Base-by-base conservation (phyloP, 202 grass and related monocot genomes). In the Brachypodium distachyon region DNA sequence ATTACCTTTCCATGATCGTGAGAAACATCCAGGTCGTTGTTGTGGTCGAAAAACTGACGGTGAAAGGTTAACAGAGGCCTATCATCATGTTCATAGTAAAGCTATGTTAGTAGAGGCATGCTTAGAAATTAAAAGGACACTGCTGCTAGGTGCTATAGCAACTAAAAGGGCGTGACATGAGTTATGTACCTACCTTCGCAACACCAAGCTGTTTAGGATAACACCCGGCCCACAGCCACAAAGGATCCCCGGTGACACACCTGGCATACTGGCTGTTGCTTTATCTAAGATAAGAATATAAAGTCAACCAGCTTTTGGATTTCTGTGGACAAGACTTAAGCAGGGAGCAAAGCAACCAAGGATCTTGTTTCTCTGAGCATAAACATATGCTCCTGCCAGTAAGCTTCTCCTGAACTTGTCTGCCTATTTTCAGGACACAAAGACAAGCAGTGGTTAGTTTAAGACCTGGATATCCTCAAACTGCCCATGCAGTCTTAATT, bases 361-460 rank as follows among this genome's bases (percentile, higher is more conserved):
- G 77, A 81, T 85, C 58, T 53, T 77, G 72, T 36, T 85, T 85
- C 82, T 85, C 58, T 61, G 27, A 32, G 48, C 87, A 81, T 85
- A 77, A 89, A 85, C 77, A 85, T 77, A 81, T 81, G 56, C 57
- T 81, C 64, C 40, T 32, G 36, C 14, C 52, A 81, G 77, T 52
- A 81, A 77, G 82, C 84, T 89, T 89, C 82, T 77, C 82, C 82
- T 89, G 77, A 89, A 85, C 77, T 60, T 89, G 82, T 85, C 82
- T 84, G 77, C 82, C 71, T 29, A 67, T 89, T 85, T 85, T 67
- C 72, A 73, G 77, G 87, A 81, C 84, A 65, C 48, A 84, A 81
- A 81, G 65, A 85, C 41, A 81, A 25, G 0, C 56, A 23, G 12
- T 14, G 65, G 32, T 81, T 89, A 59, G 56, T 72, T 88, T 84